Evolutionary conservation across 306 rosid genomes (phyloP), one percentile per base, ranked within the genome.

Genomic region (Gillenia trifoliata): DNA sequence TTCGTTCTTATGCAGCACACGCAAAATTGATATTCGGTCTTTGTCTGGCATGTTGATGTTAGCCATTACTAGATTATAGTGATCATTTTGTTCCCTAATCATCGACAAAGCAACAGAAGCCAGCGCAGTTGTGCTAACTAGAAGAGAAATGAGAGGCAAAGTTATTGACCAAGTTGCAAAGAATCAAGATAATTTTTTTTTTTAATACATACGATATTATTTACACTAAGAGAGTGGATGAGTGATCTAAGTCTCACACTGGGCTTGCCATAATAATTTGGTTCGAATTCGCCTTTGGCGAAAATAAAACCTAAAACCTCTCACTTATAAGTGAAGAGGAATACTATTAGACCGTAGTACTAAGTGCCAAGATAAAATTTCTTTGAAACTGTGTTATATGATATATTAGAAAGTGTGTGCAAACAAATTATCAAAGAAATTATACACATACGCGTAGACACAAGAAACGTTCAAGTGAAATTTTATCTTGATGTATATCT

Each of bases 91-190:
- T 36, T 79, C 43, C n/a, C n/a, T 17, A 56, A 88, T 78, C 82
- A 83, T 81, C 47, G 87, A 83, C 69, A 83, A 60, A 15, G 96
- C 96, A 23, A n/a, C 62, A 2, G 88, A 70, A 72, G 77, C 79
- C 41, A 41, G 45, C 45, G 40, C 43, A 26, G 80, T 63, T 23
- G 80, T 45, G 29, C 84, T 83, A 66, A 88, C 89, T 90, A 75
- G 65, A 61, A 2, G 52, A 28, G 23, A 57, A 73, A 71, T 13
- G 7, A 12, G 49, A 3, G 47, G 4, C 20, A 47, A 20, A 47
- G 52, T 17, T 8, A 34, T 36, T 28, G 25, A 70, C 43, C 20
- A 49, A 13, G 56, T 41, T 57, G 23, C 63, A 16, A 19, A 20
- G 11, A n/a, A 55, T 47, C 6, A 45, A 15, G 20, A 45, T 1